Evolutionary conservation across 495 filamentous ascomycete genomes (phyloP).

Genomic region (Talaromyces wortmannii): DNA sequence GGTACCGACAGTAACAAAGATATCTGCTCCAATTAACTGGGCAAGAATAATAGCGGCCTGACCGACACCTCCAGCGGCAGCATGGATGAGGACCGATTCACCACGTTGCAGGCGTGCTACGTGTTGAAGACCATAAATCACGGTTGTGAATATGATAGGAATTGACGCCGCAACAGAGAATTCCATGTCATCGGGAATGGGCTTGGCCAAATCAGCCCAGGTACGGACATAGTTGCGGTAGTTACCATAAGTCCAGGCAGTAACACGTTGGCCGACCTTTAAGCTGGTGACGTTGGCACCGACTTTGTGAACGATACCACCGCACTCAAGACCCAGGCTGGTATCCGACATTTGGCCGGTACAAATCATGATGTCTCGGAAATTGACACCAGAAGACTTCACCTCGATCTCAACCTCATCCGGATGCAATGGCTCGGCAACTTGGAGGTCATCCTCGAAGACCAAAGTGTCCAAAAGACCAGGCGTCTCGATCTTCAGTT

Average conservation of each 20-base stretch:
- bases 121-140: constrained; percentile 24
- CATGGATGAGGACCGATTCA: constrained; percentile 50
- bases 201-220: not conserved
- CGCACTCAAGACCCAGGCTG: constrained; percentile 31
- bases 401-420: constrained; percentile 24
- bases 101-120: constrained; percentile 20
- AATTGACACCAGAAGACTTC: constrained; percentile 28
- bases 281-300: constrained; percentile 37
- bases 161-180: constrained; percentile 34
- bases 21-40: constrained; percentile 28
- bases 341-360: constrained; percentile 25
- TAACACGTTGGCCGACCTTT: constrained; percentile 47
- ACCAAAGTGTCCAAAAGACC: constrained; percentile 23
- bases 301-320: constrained; percentile 30
- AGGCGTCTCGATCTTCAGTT: constrained; percentile 13
- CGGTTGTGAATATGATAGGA: constrained; percentile 28
- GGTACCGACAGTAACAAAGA: constrained; percentile 10
- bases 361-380: constrained; percentile 27
- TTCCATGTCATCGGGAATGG: constrained; percentile 22
- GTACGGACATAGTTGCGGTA: constrained; percentile 18
- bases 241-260: constrained; percentile 28
- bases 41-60: constrained; percentile 50
- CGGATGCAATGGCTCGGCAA: constrained; percentile 6
- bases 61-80: constrained; percentile 44
- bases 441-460: constrained; percentile 23